Evolutionary conservation across 768 basidiomycete genomes (phyloP).

Genomic region (Suillus discolor): DNA sequence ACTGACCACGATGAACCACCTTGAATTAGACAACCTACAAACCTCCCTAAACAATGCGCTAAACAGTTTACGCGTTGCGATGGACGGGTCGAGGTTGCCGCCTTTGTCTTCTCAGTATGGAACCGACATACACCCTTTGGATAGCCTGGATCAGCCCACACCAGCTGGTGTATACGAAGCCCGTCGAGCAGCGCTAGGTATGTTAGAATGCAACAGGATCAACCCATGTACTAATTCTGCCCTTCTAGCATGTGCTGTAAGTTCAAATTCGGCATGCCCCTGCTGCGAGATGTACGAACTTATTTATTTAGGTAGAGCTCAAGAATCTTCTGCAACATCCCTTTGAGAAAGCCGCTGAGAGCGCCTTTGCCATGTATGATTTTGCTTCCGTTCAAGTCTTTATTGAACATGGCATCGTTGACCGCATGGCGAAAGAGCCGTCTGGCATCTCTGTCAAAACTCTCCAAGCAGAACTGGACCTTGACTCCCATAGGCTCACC

Average conservation of each 20-base stretch:
- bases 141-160: not conserved
- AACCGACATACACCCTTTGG: slow-evolving; percentile 1
- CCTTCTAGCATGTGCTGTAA: not conserved
- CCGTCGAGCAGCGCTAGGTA: slow-evolving; percentile 6
- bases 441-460: slow-evolving; percentile 17
- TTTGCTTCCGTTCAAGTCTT: slow-evolving; percentile 18
- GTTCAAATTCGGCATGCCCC: not conserved
- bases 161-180: slow-evolving; percentile 4
- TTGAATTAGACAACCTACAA: not conserved
- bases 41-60: not conserved
- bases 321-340: slow-evolving; percentile 8
- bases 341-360: slow-evolving; percentile 5
- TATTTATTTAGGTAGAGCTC: not conserved
- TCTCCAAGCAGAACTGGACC: slow-evolving; percentile 18
- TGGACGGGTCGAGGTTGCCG: not conserved
- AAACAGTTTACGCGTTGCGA: not conserved
- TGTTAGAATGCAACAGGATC: not conserved
- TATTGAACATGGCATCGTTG: slow-evolving; percentile 20
- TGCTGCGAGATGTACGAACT: not conserved
- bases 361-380: slow-evolving; percentile 20
- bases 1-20: not conserved
- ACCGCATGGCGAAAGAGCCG: slow-evolving; percentile 16
- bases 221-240: not conserved
- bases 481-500: slow-evolving; percentile 17
- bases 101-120: slow-evolving; percentile 2